phyloP scores from a whole-genome alignment of 257 asterid species.

The Solanum lignicaule region DNA sequence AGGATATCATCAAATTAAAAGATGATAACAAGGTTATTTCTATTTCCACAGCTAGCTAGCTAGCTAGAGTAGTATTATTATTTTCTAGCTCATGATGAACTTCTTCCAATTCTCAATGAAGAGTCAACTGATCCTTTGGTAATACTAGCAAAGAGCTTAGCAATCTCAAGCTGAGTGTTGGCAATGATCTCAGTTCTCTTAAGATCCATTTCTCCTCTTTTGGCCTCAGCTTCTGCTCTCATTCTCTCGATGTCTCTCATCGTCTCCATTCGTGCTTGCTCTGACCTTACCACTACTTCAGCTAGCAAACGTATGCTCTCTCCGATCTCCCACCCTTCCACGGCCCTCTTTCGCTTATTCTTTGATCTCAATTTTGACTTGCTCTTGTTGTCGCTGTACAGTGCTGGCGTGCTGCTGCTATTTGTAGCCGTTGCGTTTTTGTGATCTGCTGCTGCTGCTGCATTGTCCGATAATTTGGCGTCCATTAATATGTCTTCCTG shows the following conservation, averaged over 20 bases:
- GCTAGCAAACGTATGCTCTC: slow-evolving; percentile 70
- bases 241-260: slow-evolving; percentile 66
- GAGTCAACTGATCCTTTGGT: slow-evolving; percentile 29
- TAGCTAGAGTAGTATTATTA: neutral
- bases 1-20: neutral
- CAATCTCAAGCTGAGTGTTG: slow-evolving; percentile 65
- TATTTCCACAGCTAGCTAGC: neutral
- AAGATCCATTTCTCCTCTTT: slow-evolving; percentile 72
- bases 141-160: slow-evolving; percentile 48
- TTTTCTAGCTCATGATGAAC: neutral
- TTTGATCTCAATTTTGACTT: slow-evolving; percentile 19
- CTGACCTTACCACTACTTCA: slow-evolving; percentile 60
- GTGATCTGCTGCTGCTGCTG: slow-evolving; percentile 6
- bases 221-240: slow-evolving; percentile 67
- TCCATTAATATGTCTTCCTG: slow-evolving; percentile 30
- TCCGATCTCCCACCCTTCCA: slow-evolving; percentile 31
- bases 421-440: slow-evolving; percentile 31
- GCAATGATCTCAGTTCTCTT: slow-evolving; percentile 66
- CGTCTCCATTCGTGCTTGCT: slow-evolving; percentile 64
- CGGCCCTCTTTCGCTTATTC: slow-evolving; percentile 19
- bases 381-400: slow-evolving; percentile 22
- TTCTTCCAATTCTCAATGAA: slow-evolving; percentile 40
- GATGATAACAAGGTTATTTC: neutral
- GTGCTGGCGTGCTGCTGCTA: slow-evolving; percentile 66
- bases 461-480: slow-evolving; percentile 27